Base-by-base conservation (phyloP, 768 basidiomycete species). In the Mycena polygramma region DNA sequence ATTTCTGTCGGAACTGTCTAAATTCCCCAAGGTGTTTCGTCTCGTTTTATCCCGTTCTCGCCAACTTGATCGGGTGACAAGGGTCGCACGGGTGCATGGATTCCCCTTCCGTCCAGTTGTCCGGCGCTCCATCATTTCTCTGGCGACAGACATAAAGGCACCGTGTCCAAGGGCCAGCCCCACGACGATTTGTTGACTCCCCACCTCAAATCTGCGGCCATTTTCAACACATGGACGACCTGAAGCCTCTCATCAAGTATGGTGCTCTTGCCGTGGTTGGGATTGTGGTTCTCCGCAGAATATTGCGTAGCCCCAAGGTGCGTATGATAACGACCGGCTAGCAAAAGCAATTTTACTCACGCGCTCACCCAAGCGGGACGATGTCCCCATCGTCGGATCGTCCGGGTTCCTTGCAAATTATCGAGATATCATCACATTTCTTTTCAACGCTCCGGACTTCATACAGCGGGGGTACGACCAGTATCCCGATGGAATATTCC, bases 401-500 rank as follows among this genome's bases (percentile, higher is more conserved):
- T 62, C 66, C 41, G 57, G 61, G 1, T 37, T 71, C 24, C 30
- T 68, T 5, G 17, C 70, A 22, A 63, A 37, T 48, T 71, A 63
- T 26, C 22, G 54, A 17, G 66, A 71, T n/a, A 66, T 41, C 1
- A 22, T 43, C 26, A 57, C 15, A 17, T 63, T 53, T 19, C 10
- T 58, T n/a, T 4, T 2, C 2, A 11, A 63, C 39, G 65, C 70
- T 9, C 30, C 70, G 17, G 61, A 63, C 0, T 35, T 67, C 5
- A 51, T 68, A 4, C 70, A 71, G 48, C 55, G n/a, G 2, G 70
- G 70, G 0, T 71, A 63, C 49, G 51, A 67, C 26, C 46, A 30
- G 14, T 45, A 71, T 22, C 60, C 60, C 15, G 45, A 71, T 1
- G 55, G 70, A 8, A 30, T 67, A 20, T 71, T 71, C 26, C 70